Base-by-base conservation (phyloP, 1,284 basidiomycete species). In the Bjerkandera adusta region DNA sequence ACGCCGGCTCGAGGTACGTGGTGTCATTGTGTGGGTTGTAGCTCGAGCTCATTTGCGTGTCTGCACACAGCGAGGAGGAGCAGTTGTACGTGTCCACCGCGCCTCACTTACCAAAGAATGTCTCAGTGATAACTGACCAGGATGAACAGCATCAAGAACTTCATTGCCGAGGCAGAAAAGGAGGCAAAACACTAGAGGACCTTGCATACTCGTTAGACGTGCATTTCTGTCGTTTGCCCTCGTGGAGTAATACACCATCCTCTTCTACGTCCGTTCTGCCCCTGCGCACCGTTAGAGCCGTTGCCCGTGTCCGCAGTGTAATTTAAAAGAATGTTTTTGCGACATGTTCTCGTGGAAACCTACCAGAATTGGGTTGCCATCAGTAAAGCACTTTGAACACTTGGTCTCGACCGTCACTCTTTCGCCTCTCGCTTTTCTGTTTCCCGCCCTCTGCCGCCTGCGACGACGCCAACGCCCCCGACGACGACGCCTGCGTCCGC, bases 161-260 rank as follows among this genome's bases (percentile, higher is more conserved):
- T 87, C 63, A 76, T 90, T 53, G 81, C 76, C 48, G 86, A 88
- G 60, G 87, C 87, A 40, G 87, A 89, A 72, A 87, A 85, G 68
- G 83, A 78, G 61, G 56, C 63, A 44, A 63, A 63, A 47, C 59
- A 61, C 53, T 61, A 56, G 50, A 43, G 30, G 24, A n/a, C n/a
- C n/a, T n/a, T n/a, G n/a, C n/a, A n/a, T n/a, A n/a, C n/a, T n/a
- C n/a, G n/a, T n/a, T n/a, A n/a, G 29, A 30, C 29, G 15, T n/a
- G 10, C 29, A 15, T 30, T 30, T 10, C 29, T 30, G 10, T n/a
- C 29, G 10, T 10, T n/a, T n/a, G 29, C 10, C 29, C n/a, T n/a
- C 29, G 10, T 21, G 20, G 21, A 18, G 36, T 15, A 12, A 7
- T 22, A 21, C 20, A 7, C 16, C 36, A 22, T 13, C n/a, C 20